Percentiles rank a stretch among this genome's conserved stretches.
These are phyloP conservation scores for Carex myosuroides DNA, from an alignment of 176 grass and related monocot species.

Conservation along the genomic window DNA sequence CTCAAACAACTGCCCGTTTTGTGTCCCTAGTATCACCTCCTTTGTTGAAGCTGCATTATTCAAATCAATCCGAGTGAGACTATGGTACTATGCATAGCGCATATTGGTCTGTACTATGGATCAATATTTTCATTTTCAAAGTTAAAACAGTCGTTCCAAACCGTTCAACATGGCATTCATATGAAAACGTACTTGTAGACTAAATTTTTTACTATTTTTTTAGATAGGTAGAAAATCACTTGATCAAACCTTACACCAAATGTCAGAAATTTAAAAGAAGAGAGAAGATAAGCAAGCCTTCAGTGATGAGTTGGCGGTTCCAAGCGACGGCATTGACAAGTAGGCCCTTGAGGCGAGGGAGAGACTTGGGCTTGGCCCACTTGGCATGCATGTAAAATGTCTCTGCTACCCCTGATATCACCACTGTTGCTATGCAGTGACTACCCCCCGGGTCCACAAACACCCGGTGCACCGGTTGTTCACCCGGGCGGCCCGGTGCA, in stretches of 20 bases:
- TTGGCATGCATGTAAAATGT: slow-evolving; percentile 93
- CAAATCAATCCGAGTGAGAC: background rate
- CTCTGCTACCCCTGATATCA: slow-evolving; percentile 54
- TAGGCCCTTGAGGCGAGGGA: slow-evolving; percentile 58
- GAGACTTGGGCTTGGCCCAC: slow-evolving; percentile 62
- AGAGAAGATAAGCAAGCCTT: slow-evolving; percentile 32
- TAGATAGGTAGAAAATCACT: too few species aligned
- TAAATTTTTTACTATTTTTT: too few species aligned
- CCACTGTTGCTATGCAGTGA: slow-evolving; percentile 78
- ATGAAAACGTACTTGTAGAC: too few species aligned
- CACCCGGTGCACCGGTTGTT: slow-evolving; percentile 77
- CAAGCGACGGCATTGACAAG: slow-evolving; percentile 84
- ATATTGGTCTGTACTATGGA: too few species aligned
- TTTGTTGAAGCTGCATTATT: slow-evolving; percentile 64
- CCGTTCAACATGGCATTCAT: too few species aligned
- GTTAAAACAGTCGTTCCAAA: too few species aligned
- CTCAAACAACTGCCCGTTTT: slow-evolving; percentile 73
- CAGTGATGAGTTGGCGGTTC: slow-evolving; percentile 88
- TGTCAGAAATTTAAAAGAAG: background rate
- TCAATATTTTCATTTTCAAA: too few species aligned
- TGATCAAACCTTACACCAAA: background rate
- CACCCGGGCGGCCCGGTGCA: slow-evolving; percentile 56
- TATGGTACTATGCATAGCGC: too few species aligned
- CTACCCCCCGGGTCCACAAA: slow-evolving; percentile 88
- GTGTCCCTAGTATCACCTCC: slow-evolving; percentile 83